These are phyloP conservation scores for Fusarium citri DNA, from an alignment of 2,329 filamentous ascomycete genomes.

Conservation along the genomic window DNA sequence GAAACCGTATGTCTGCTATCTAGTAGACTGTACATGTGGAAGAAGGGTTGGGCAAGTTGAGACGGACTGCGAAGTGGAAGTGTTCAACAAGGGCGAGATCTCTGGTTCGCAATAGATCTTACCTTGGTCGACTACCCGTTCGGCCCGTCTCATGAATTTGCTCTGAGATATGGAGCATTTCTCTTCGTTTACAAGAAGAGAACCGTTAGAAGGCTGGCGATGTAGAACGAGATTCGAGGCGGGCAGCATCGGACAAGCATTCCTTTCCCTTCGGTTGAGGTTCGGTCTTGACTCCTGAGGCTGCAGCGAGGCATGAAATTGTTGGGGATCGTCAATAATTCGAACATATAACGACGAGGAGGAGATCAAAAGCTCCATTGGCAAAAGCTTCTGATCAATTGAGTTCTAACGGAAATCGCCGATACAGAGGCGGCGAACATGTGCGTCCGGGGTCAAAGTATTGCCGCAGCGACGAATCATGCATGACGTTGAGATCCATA, in stretches of 20 bases:
- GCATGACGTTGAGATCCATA: neutral
- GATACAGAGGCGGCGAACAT: neutral
- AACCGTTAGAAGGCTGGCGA: neutral
- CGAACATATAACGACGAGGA: neutral
- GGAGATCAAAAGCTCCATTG: neutral
- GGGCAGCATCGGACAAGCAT: neutral
- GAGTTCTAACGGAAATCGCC: neutral
- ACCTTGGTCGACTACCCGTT: neutral
- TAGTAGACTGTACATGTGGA: neutral
- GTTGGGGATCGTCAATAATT: conserved; percentile 2
- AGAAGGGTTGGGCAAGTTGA: neutral
- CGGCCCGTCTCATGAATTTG: conserved; percentile 11
- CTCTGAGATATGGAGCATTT: neutral
- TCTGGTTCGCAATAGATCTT: neutral
- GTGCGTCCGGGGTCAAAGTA: neutral
- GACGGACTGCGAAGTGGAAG: neutral
- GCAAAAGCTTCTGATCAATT: neutral
- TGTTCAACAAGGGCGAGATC: neutral
- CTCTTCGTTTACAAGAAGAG: too few species aligned
- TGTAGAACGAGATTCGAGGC: neutral
- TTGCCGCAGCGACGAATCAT: neutral
- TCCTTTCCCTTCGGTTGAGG: neutral
- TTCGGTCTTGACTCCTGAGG: neutral
- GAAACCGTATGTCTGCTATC: too few species aligned
- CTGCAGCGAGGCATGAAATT: neutral